phyloP scores from a whole-genome alignment of 805 yeast genomes.

The Lipomyces japonicus region DNA sequence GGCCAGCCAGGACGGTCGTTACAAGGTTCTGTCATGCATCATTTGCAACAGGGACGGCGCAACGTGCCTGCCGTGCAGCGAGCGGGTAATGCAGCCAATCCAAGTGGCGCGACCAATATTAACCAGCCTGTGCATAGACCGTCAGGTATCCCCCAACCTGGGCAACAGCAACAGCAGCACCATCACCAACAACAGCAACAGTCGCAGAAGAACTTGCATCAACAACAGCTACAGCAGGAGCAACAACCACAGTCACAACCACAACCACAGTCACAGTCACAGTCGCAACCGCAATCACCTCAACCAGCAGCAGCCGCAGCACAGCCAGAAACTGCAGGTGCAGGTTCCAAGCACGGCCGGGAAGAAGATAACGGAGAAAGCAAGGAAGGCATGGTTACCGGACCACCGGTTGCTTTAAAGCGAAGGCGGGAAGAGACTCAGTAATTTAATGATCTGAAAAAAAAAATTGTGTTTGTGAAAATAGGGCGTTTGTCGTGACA shows the following conservation, averaged over 20 bases:
- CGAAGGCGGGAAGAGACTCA: slow-evolving; percentile 23
- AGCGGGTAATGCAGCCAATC: too few species aligned
- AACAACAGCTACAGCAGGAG: not conserved
- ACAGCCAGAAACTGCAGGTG: slow-evolving; percentile 5
- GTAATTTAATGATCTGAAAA: not conserved
- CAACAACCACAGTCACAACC: not conserved
- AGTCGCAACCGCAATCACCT: not conserved
- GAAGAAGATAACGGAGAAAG: slow-evolving; percentile 3
- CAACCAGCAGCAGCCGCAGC: slow-evolving; percentile 6
- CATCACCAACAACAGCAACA: slow-evolving; percentile 2
- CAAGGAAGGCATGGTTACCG: slow-evolving; percentile 2
- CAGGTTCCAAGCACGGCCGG: slow-evolving; percentile 1
- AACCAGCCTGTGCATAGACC: not conserved
- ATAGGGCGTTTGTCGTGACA: too few species aligned
- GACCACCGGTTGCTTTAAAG: slow-evolving; percentile 20
- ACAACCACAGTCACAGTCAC: not conserved
- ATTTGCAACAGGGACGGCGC: too few species aligned
- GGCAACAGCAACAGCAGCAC: not conserved
- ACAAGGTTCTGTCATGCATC: too few species aligned
- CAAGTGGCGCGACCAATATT: too few species aligned
- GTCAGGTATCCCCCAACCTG: not conserved
- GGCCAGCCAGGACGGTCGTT: not conserved
- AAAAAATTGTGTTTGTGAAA: too few species aligned
- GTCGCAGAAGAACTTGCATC: not conserved
- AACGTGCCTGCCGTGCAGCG: too few species aligned